These are phyloP conservation scores for Tillandsia leiboldiana DNA, from an alignment of 176 grass and related monocot species.

Conservation along the genomic window DNA sequence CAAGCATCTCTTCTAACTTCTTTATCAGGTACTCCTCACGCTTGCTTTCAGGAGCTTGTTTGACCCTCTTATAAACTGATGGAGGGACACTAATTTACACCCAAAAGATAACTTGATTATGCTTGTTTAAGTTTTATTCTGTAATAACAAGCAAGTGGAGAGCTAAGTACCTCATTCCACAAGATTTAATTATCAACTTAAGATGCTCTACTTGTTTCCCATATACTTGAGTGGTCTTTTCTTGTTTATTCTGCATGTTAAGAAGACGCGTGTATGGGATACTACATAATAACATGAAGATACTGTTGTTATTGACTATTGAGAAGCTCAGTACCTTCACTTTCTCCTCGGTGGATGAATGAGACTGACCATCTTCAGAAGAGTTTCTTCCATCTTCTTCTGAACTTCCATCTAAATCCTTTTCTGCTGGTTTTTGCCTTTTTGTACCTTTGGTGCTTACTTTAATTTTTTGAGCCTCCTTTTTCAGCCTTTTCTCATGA, in stretches of 20 bases:
- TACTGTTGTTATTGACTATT: not conserved
- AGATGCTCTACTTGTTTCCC: slow-evolving; percentile 74
- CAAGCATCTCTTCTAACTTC: slow-evolving; percentile 75
- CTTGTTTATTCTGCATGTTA: slow-evolving; percentile 59
- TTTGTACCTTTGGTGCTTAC: slow-evolving; percentile 22
- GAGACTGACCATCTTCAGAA: slow-evolving; percentile 35
- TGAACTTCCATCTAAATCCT: slow-evolving; percentile 25
- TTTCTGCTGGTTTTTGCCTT: slow-evolving; percentile 40
- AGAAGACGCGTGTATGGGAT: slow-evolving; percentile 22
- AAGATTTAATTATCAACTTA: slow-evolving; percentile 94
- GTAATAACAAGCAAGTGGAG: slow-evolving; percentile 13
- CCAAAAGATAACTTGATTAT: slow-evolving; percentile 31
- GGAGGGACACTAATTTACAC: slow-evolving; percentile 57
- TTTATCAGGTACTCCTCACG: slow-evolving; percentile 66
- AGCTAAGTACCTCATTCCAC: slow-evolving; percentile 61
- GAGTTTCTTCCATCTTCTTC: slow-evolving; percentile 36
- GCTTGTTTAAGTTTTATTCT: not conserved
- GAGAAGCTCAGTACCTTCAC: slow-evolving; percentile 19
- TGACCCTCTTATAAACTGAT: slow-evolving; percentile 70
- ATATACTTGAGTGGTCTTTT: slow-evolving; percentile 38
- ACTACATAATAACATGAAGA: slow-evolving; percentile 5
- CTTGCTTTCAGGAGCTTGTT: slow-evolving; percentile 81
- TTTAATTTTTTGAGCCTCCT: slow-evolving; percentile 47
- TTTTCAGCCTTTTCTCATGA: slow-evolving; percentile 46
- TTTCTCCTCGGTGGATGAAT: slow-evolving; percentile 64